phyloP scores from a whole-genome alignment of 345 rosid species.

The Populus simonii region DNA sequence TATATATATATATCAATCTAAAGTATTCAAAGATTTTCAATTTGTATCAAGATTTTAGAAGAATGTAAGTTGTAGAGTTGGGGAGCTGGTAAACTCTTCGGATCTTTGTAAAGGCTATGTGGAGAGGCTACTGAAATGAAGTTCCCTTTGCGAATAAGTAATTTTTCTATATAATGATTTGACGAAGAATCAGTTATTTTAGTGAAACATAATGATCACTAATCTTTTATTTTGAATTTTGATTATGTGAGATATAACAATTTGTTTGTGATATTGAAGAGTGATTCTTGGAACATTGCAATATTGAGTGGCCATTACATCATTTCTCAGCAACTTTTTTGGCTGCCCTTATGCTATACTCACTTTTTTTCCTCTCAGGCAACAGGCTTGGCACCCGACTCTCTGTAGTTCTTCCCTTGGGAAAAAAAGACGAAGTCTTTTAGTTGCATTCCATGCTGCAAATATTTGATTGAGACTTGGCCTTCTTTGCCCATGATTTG shows the following conservation, averaged over 20 bases:
- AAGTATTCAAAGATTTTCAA: neutral
- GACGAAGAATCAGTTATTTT: too few species aligned
- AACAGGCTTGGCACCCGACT: neutral
- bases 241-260: neutral
- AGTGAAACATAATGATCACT: neutral
- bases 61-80: neutral
- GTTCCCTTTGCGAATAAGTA: neutral
- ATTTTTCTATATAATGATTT: too few species aligned
- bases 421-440: too few species aligned
- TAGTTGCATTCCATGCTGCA: neutral
- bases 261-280: neutral
- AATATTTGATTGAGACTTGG: neutral
- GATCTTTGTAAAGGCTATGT: neutral
- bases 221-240: neutral
- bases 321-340: neutral
- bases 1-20: neutral
- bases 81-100: neutral
- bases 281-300: neutral
- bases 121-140: neutral
- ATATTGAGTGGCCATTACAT: neutral
- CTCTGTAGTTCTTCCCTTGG: neutral
- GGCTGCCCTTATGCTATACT: neutral
- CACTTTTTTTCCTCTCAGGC: neutral
- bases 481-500: neutral
- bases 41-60: neutral